Conservation (phyloP, 495 filamentous ascomycete species). For the Xylona heveae region DNA sequence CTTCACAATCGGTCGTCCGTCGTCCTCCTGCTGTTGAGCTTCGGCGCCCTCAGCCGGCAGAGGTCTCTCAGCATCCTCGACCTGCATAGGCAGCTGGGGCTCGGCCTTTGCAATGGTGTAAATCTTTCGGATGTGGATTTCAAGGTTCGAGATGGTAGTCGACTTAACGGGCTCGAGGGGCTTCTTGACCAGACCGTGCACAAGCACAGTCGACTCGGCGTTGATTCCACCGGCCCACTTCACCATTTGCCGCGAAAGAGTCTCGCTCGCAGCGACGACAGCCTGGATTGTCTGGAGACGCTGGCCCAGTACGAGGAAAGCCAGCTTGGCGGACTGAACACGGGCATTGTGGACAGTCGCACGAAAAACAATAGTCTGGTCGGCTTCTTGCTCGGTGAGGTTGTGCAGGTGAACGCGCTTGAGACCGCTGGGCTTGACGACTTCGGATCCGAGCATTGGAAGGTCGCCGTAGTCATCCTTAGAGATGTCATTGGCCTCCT, state of each 20-base stretch:
- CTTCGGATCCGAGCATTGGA: conserved; percentile 14
- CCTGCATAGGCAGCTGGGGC: conserved; percentile 46
- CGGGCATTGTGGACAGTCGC: conserved; percentile 20
- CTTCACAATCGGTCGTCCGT: conserved; percentile 16
- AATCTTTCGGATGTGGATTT: conserved; percentile 61
- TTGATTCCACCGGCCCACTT: conserved; percentile 69
- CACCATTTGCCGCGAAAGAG: conserved; percentile 56
- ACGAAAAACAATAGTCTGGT: conserved; percentile 15
- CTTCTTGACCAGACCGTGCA: conserved; percentile 53
- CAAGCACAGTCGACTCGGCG: conserved; percentile 58
- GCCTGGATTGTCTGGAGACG: conserved; percentile 17
- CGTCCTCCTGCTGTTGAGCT: conserved; percentile 10
- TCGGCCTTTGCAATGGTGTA: conserved; percentile 48
- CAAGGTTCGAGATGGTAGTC: conserved; percentile 51
- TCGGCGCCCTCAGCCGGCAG: conserved; percentile 15
- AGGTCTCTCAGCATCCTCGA: conserved; percentile 4
- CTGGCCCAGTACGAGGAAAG: conserved; percentile 20
- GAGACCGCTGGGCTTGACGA: conserved; percentile 4
- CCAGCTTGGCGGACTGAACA: conserved; percentile 20
- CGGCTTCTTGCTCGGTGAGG: conserved; percentile 8
- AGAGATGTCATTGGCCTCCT: conserved; percentile 17
- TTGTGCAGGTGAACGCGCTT: conserved; percentile 8
- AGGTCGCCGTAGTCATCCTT: conserved; percentile 20
- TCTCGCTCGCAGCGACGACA: conserved; percentile 22
- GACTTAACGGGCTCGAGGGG: conserved; percentile 59